Evolutionary conservation across 2,329 filamentous ascomycete species (phyloP).

Genomic region (Verticillium nubilum): DNA sequence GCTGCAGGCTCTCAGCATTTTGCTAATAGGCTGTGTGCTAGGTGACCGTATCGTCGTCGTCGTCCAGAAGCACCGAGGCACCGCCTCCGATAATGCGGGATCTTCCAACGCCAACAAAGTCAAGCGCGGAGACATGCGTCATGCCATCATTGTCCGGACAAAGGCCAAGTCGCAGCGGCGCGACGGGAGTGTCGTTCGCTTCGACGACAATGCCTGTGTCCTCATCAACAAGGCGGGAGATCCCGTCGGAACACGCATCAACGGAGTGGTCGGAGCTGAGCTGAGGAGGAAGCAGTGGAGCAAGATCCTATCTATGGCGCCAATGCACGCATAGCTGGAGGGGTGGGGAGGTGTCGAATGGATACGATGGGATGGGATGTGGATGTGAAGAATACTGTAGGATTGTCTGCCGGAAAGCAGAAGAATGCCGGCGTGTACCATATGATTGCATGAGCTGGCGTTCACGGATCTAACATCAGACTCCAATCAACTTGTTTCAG

Average conservation of each 20-base stretch:
- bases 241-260: constrained; percentile 87
- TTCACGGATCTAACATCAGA: constrained; percentile 9
- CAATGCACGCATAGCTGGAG: constrained; percentile 49
- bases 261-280: constrained; percentile 86
- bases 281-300: constrained; percentile 92
- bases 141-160: constrained; percentile 92
- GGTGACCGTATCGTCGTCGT: constrained; percentile 97
- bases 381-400: constrained; percentile 3
- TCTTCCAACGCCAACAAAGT: constrained; percentile 83
- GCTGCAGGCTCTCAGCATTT: too few species aligned
- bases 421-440: constrained; percentile 3
- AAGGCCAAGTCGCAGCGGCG: constrained; percentile 79
- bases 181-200: constrained; percentile 85
- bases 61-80: constrained; percentile 90
- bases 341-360: neutral
- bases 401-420: neutral
- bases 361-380: neutral
- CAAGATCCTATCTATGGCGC: constrained; percentile 94
- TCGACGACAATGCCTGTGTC: constrained; percentile 98
- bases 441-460: constrained; percentile 7
- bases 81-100: constrained; percentile 64
- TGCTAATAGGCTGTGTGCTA: constrained; percentile 27
- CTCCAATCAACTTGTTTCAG: constrained; percentile 6
- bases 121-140: constrained; percentile 90
- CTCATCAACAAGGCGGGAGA: constrained; percentile 96